Percentiles rank a stretch among this genome's conserved stretches.
Evolutionary conservation across 306 rosid species (phyloP).

Genomic region (Sindora glabra): DNA sequence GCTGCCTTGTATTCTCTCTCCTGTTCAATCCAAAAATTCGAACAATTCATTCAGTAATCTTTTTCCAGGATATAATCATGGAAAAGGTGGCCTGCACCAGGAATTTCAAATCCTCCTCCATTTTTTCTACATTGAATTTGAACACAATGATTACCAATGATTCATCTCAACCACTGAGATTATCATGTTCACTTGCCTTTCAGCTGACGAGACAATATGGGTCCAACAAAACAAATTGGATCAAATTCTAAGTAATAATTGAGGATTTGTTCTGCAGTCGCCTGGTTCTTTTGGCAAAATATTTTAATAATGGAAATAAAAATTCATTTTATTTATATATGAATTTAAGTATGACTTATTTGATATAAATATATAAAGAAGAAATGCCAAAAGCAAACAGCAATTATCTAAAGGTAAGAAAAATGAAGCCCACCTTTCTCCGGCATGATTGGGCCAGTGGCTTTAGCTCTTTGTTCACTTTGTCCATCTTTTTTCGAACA

Average conservation of each 20-base stretch:
- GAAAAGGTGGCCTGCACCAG: not conserved
- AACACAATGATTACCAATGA: conserved; percentile 20
- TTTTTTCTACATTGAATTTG: conserved; percentile 9
- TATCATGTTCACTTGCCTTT: conserved; percentile 13
- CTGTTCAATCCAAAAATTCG: conserved; percentile 18
- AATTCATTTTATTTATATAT: too few species aligned
- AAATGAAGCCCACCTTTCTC: conserved; percentile 71
- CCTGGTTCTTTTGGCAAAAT: too few species aligned
- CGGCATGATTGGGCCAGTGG: conserved; percentile 93
- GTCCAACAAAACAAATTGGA: conserved; percentile 21
- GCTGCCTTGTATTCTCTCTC: conserved; percentile 93
- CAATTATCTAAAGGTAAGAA: conserved; percentile 1
- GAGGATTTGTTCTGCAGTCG: too few species aligned
- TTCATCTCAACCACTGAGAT: not conserved
- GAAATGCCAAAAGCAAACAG: conserved; percentile 11
- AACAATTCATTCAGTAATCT: not conserved
- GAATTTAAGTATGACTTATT: conserved; percentile 7
- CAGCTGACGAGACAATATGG: conserved; percentile 17
- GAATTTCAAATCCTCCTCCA: conserved; percentile 5
- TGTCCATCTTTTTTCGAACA: conserved; percentile 87
- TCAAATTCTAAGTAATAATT: too few species aligned
- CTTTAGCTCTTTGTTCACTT: conserved; percentile 88
- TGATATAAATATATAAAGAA: not conserved
- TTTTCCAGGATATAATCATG: not conserved
- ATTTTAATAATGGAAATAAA: too few species aligned